Conservation (phyloP, 441 rosid species). For the Populus tomentosa region DNA sequence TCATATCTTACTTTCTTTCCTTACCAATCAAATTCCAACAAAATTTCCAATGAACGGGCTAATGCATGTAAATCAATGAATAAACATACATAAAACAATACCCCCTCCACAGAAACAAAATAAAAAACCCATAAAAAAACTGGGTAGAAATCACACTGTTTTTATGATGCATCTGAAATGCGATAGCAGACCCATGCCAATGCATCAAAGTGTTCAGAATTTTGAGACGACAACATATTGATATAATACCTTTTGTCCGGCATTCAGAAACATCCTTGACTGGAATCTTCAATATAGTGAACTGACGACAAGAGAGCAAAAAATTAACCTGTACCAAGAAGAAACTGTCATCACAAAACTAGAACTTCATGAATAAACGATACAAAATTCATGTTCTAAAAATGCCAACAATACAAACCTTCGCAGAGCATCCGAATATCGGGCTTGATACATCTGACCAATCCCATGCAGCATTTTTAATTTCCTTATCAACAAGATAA, state of each 20-base stretch:
- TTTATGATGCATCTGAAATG: neutral
- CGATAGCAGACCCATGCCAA: neutral
- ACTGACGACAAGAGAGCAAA: slow-evolving; percentile 55
- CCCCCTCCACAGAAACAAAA: neutral
- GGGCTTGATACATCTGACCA: slow-evolving; percentile 68
- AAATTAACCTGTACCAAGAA: slow-evolving; percentile 46
- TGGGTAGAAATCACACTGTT: neutral
- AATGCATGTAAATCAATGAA: neutral
- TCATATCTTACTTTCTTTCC: neutral
- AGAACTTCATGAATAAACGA: neutral
- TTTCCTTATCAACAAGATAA: slow-evolving; percentile 36
- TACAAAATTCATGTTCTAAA: neutral
- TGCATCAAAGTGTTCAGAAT: neutral
- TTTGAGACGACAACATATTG: neutral
- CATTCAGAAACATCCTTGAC: slow-evolving; percentile 54
- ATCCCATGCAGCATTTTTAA: slow-evolving; percentile 44
- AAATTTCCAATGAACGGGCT: neutral
- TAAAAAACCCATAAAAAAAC: neutral
- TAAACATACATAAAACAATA: neutral
- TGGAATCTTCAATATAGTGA: slow-evolving; percentile 59
- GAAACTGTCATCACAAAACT: neutral
- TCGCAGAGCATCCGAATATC: slow-evolving; percentile 51
- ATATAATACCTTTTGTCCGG: slow-evolving; percentile 50
- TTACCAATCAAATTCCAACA: neutral
- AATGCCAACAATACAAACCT: slow-evolving; percentile 33